These are phyloP conservation scores for Cyberlindnera petersonii DNA, from an alignment of 805 yeast species.

Conservation along the genomic window DNA sequence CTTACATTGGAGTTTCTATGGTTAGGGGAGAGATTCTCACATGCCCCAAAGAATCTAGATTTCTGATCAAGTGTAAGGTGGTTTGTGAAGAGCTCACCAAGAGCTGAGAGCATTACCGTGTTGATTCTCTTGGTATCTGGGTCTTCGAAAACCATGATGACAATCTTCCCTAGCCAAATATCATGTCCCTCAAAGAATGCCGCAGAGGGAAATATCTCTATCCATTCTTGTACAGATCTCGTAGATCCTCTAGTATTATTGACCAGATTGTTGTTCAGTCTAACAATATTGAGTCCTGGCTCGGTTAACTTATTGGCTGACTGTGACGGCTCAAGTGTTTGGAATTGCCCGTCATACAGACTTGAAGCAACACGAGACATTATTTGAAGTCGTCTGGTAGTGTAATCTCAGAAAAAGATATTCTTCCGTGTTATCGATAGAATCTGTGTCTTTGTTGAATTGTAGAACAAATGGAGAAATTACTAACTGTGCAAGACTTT, in stretches of 20 bases:
- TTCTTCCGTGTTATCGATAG: no score
- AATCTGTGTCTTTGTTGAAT: not conserved
- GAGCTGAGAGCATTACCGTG: slow-evolving; percentile 53
- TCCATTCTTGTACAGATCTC: slow-evolving; percentile 35
- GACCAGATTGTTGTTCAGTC: slow-evolving; percentile 21
- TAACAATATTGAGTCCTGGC: slow-evolving; percentile 23
- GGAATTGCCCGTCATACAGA: slow-evolving; percentile 23
- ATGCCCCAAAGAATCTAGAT: slow-evolving; percentile 76
- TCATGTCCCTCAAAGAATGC: slow-evolving; percentile 54
- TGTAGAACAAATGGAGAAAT: no score
- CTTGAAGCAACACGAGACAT: slow-evolving; percentile 24
- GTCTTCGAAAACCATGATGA: slow-evolving; percentile 49
- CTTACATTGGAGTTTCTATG: slow-evolving; percentile 57
- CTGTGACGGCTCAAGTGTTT: slow-evolving; percentile 6
- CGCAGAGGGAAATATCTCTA: slow-evolving; percentile 40
- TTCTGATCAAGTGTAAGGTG: slow-evolving; percentile 52
- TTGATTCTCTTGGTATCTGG: slow-evolving; percentile 43
- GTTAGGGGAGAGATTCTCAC: slow-evolving; percentile 55
- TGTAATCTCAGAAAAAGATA: not conserved
- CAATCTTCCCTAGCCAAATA: slow-evolving; percentile 38
- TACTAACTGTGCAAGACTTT: no score
- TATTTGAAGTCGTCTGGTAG: not conserved
- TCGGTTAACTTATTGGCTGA: slow-evolving; percentile 10
- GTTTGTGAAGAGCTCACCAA: slow-evolving; percentile 61
- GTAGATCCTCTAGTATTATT: slow-evolving; percentile 16